Base-by-base conservation (phyloP, 805 yeast species). In the Wickerhamiella siamensis region DNA sequence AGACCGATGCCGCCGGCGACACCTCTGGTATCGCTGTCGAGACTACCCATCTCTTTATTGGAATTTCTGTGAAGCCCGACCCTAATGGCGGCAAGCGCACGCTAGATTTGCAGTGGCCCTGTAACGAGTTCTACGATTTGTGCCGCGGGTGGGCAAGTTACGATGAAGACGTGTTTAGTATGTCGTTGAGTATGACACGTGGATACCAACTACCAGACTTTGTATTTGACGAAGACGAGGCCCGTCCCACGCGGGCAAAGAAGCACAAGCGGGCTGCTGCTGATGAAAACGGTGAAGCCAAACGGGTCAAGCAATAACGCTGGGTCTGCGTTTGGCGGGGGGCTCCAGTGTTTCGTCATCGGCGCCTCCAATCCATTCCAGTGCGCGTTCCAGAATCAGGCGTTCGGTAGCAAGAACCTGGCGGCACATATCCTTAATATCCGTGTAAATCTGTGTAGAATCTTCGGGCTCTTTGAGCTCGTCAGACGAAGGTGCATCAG, bases 91-190 rank as follows among this genome's bases (percentile, higher is more conserved):
- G 38, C 17, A 44, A 45, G 33, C 50, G 50, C 15, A 39, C 31
- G 51, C 69, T 87, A 51, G 95, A 86, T 58, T 79, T 88, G 43
- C 94, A 81, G 53, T 72, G 77, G 48, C 95, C 95, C 16, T 87
- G 97, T 57, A 71, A 83, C 17, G 97, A 91, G 46, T 91, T 88
- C 58, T 84, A 73, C 62, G 77, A 71, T 34, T 62, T 83, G 5
- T 83, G 96, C 60, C 77, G 83, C 48, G 70, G 74, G 27, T 83
- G 88, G 75, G 67, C 68, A 17, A 67, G 69, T 31, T 91, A 74
- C 53, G 72, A 79, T 49, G 79, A 74, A 41, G 72, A 74, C 35
- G 60, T 69, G 8, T 69, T 76, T 46, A 64, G 75, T 19, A 66
- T 88, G 46, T 67, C 72, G 43, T 75, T 86, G 52, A 78, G 76